Conservation (phyloP, 208 protist species). For the Acanthamoeba sp. region DNA sequence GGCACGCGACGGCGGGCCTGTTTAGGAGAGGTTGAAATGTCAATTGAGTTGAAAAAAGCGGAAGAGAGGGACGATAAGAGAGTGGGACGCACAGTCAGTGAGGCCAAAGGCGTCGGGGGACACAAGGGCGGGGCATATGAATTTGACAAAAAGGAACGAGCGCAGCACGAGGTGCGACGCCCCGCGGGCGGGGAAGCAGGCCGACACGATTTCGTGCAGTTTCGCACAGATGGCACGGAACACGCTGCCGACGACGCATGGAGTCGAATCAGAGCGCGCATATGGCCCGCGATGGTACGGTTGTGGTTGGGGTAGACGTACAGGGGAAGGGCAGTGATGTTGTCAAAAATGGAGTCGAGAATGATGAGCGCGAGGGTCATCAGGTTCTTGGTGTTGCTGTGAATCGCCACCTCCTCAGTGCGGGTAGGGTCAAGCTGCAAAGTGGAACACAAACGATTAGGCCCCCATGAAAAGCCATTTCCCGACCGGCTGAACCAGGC, state of each 20-base stretch:
- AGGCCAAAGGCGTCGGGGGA: slow-evolving; percentile 68
- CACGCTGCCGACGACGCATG: not conserved
- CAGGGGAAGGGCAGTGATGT: slow-evolving; percentile 51
- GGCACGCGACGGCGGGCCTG: not conserved
- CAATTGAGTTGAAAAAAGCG: no score
- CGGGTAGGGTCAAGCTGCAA: slow-evolving; percentile 52
- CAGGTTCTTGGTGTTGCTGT: slow-evolving; percentile 60
- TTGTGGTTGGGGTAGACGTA: not conserved
- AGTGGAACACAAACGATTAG: not conserved
- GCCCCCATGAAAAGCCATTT: not conserved
- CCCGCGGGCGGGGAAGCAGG: slow-evolving; percentile 41
- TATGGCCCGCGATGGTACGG: not conserved
- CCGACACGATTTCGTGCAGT: slow-evolving; percentile 70
- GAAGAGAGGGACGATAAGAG: not conserved
- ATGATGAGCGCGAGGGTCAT: slow-evolving; percentile 57
- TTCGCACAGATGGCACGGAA: slow-evolving; percentile 64
- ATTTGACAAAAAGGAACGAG: slow-evolving; percentile 73
- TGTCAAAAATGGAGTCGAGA: slow-evolving; percentile 55
- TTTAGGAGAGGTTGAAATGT: no score
- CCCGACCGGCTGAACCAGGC: not conserved
- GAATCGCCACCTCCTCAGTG: not conserved
- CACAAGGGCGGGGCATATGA: slow-evolving; percentile 67
- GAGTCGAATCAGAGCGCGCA: not conserved
- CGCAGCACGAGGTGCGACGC: slow-evolving; percentile 56
- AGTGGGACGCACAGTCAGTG: slow-evolving; percentile 17